phyloP scores from a whole-genome alignment of 2,329 filamentous ascomycete species.

The Aureobasidium sp. region DNA sequence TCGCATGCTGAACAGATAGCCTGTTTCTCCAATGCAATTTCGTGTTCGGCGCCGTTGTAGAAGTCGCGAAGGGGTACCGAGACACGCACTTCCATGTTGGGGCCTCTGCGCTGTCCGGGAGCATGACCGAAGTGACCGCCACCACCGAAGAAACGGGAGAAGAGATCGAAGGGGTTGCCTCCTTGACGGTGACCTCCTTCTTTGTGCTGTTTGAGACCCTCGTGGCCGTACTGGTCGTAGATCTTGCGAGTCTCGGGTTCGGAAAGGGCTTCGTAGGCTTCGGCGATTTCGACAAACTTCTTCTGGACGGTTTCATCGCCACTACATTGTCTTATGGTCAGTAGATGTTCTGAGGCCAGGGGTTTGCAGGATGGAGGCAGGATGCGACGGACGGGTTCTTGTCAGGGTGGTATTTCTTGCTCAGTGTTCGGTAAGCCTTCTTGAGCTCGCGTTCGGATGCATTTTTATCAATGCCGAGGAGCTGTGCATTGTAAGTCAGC shows the following conservation, averaged over 20 bases:
- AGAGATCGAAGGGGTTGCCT: conserved; percentile 91
- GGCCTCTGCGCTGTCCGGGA: conserved; percentile 68
- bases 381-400: conserved; percentile 73
- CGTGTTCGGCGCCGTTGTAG: conserved; percentile 79
- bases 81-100: conserved; percentile 81
- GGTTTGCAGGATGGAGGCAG: neutral
- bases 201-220: conserved; percentile 76
- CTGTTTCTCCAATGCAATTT: conserved; percentile 90
- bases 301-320: conserved; percentile 71
- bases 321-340: conserved; percentile 35
- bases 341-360: neutral
- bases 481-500: conserved; percentile 37
- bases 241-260: conserved; percentile 72
- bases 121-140: conserved; percentile 69
- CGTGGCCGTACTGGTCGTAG: conserved; percentile 91
- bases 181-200: conserved; percentile 49
- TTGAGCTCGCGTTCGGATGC: conserved; percentile 87
- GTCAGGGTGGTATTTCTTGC: conserved; percentile 94
- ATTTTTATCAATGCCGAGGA: conserved; percentile 70
- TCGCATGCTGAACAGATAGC: conserved; percentile 89
- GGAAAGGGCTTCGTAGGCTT: conserved; percentile 89
- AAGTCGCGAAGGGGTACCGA: conserved; percentile 77
- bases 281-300: conserved; percentile 88
- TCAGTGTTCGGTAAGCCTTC: conserved; percentile 80
- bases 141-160: conserved; percentile 93